Conservation (phyloP, 163 green algal genomes). For the Scenedesmus sp. region DNA sequence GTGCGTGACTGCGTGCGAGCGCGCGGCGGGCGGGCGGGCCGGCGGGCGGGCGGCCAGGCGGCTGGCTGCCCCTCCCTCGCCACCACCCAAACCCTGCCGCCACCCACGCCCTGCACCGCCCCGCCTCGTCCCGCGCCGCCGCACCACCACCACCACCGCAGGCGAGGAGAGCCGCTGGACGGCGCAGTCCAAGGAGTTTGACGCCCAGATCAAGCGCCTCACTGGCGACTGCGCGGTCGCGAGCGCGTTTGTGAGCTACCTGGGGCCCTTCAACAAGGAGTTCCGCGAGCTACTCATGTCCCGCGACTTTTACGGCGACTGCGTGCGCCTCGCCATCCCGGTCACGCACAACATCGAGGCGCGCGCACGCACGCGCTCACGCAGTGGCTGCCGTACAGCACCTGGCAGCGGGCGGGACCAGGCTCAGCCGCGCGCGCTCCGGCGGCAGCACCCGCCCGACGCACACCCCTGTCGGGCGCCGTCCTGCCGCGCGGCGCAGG, state of each 20-base stretch:
- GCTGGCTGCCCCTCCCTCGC: too few relatives aligned
- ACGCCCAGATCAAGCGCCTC: slow-evolving; percentile 82
- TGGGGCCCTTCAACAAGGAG: slow-evolving; percentile 95
- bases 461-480: too few relatives aligned
- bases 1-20: too few relatives aligned
- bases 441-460: too few relatives aligned
- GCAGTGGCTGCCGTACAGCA: too few relatives aligned
- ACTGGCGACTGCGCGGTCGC: slow-evolving; percentile 92
- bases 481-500: slow-evolving; percentile 41
- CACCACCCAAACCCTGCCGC: too few relatives aligned
- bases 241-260: slow-evolving; percentile 90
- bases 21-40: too few relatives aligned
- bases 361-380: not conserved
- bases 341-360: slow-evolving; percentile 83
- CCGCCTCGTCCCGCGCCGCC: too few relatives aligned
- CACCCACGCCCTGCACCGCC: too few relatives aligned
- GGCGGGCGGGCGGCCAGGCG: too few relatives aligned
- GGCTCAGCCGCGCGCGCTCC: too few relatives aligned
- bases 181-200: slow-evolving; percentile 87
- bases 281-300: slow-evolving; percentile 90
- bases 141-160: not conserved
- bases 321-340: slow-evolving; percentile 74
- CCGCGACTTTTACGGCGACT: slow-evolving; percentile 84
- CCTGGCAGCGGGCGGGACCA: too few relatives aligned
- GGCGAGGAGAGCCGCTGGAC: slow-evolving; percentile 94